These are phyloP conservation scores for Polyporus tsugae DNA, from an alignment of 1,284 basidiomycete genomes.

Conservation along the genomic window DNA sequence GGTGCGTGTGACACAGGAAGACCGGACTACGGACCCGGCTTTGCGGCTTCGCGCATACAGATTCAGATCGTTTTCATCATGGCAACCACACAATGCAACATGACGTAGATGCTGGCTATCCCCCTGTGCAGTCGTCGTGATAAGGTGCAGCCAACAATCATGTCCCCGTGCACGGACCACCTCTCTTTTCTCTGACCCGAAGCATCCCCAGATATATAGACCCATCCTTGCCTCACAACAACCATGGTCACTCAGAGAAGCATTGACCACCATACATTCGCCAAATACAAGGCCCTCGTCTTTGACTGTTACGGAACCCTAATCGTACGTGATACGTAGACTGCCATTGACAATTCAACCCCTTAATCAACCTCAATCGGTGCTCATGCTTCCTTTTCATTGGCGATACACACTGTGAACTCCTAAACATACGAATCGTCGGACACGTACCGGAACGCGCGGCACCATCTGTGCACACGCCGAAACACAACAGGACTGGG, in stretches of 20 bases:
- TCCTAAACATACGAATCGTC: background rate
- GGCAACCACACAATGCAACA: no score
- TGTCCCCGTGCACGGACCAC: no score
- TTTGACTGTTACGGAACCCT: constrained; percentile 78
- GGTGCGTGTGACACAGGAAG: background rate
- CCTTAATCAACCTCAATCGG: background rate
- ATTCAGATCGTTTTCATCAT: no score
- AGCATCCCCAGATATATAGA: no score
- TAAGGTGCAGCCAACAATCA: no score
- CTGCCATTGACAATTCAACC: background rate
- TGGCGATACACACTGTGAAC: background rate
- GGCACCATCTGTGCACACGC: background rate
- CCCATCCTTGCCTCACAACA: background rate
- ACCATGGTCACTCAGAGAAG: constrained; percentile 17
- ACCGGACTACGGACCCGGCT: background rate
- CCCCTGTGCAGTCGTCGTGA: no score
- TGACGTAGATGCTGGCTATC: no score
- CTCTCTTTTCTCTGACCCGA: no score
- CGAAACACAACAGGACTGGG: constrained; percentile 65
- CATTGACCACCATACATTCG: constrained; percentile 13
- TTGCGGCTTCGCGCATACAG: background rate
- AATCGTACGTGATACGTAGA: constrained; percentile 47
- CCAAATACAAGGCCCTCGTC: constrained; percentile 41
- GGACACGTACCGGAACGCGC: background rate
- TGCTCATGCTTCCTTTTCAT: background rate